A percentile compares a stretch with the other conserved stretches of the same genome.
Evolutionary conservation across 257 asterid species (phyloP).

Genomic region (Gardenia jasminoides): DNA sequence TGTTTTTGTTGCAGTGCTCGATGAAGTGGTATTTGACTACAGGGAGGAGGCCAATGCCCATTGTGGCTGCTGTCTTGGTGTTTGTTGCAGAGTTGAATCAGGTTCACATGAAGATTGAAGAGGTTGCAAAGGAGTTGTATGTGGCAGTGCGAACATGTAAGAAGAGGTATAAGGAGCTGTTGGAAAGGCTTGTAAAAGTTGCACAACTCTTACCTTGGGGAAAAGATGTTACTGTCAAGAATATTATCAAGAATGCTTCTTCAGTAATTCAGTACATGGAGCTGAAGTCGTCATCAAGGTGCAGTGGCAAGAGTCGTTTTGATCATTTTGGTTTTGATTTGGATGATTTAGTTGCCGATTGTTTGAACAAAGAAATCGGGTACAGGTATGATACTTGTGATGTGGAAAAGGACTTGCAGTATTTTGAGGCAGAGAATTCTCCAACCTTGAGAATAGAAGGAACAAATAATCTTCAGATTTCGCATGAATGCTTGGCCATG

Average conservation of each 20-base stretch:
- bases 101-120: conserved; percentile 49
- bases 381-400: conserved; percentile 25
- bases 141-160: conserved; percentile 57
- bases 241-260: conserved; percentile 61
- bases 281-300: conserved; percentile 52
- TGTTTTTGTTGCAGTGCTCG: conserved; percentile 76
- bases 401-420: conserved; percentile 36
- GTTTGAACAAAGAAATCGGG: conserved; percentile 36
- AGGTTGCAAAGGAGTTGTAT: conserved; percentile 49
- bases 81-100: conserved; percentile 62
- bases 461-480: conserved; percentile 45
- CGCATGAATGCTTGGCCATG: conserved; percentile 58
- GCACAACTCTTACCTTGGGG: conserved; percentile 88
- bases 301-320: conserved; percentile 20
- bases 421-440: conserved; percentile 39
- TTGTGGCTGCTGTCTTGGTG: conserved; percentile 75
- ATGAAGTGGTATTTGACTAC: conserved; percentile 86
- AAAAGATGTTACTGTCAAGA: conserved; percentile 62
- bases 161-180: conserved; percentile 68
- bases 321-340: conserved; percentile 40
- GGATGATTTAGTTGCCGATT: conserved; percentile 50
- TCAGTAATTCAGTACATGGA: conserved; percentile 83
- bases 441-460: conserved; percentile 18
- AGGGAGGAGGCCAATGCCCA: conserved; percentile 75
- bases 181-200: conserved; percentile 62